These are phyloP conservation scores for Amanita subjunquillea DNA, from an alignment of 768 basidiomycete genomes.

Conservation along the genomic window DNA sequence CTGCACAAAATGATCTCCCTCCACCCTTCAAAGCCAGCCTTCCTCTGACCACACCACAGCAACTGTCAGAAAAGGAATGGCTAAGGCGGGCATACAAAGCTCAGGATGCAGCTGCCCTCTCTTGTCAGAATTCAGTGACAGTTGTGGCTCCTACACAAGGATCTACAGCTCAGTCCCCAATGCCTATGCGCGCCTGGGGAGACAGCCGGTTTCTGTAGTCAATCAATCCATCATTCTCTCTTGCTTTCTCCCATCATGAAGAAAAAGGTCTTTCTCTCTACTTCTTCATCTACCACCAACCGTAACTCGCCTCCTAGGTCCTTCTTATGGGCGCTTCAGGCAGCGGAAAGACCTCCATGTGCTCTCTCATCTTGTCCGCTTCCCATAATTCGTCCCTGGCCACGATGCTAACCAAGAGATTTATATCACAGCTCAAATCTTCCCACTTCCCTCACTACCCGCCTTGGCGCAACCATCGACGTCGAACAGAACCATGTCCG, in stretches of 20 bases:
- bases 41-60: constrained; percentile 22
- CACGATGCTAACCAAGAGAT: neutral
- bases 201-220: constrained; percentile 48
- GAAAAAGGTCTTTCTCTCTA: constrained; percentile 40
- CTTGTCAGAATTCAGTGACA: constrained; percentile 16
- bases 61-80: constrained; percentile 58
- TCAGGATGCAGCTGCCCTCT: constrained; percentile 46
- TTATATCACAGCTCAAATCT: constrained; percentile 70
- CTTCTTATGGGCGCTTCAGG: constrained; percentile 97
- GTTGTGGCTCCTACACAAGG: too few relatives aligned
- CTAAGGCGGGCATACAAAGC: constrained; percentile 54
- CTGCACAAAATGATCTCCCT: constrained; percentile 26
- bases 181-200: constrained; percentile 44
- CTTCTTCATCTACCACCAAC: neutral
- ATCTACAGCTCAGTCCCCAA: neutral
- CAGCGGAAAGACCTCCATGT: constrained; percentile 95
- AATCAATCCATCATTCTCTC: neutral
- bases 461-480: constrained; percentile 94
- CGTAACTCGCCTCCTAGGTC: constrained; percentile 43
- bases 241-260: constrained; percentile 34
- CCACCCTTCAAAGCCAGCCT: constrained; percentile 43
- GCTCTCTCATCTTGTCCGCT: constrained; percentile 94
- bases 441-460: constrained; percentile 81
- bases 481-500: constrained; percentile 97
- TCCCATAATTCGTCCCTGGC: constrained; percentile 2